Evolutionary conservation across 202 grass and related monocot species (phyloP).

Genomic region (Tripidium arundinaceum): DNA sequence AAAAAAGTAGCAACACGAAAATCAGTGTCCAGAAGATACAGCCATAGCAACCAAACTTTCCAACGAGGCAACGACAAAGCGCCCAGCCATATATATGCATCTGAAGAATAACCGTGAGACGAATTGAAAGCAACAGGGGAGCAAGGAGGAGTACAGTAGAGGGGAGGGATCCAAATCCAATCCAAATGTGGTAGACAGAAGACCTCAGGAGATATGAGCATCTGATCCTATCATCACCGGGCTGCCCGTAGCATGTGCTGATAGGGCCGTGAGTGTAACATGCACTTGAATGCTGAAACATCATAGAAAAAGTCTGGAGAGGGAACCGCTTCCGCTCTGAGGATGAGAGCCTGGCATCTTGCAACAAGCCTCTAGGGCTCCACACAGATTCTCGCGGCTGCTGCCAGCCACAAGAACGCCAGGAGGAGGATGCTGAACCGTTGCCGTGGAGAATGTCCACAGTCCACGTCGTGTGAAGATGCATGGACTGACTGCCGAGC

Average conservation of each 20-base stretch:
- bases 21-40: background rate
- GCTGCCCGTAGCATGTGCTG: constrained; percentile 28
- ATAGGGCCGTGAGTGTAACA: constrained; percentile 37
- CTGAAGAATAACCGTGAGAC: constrained; percentile 1
- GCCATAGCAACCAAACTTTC: background rate
- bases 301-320: constrained; percentile 19
- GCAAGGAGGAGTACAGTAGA: background rate
- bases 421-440: background rate
- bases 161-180: background rate
- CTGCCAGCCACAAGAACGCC: constrained; percentile 25
- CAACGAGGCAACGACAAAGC: background rate
- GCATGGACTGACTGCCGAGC: constrained; percentile 18
- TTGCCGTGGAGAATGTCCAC: background rate
- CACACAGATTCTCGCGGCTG: constrained; percentile 18
- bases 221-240: constrained; percentile 15
- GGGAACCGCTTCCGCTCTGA: background rate
- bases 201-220: constrained; percentile 21
- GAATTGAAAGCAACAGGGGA: constrained; percentile 16
- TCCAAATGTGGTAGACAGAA: background rate
- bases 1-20: background rate
- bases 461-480: background rate
- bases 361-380: background rate
- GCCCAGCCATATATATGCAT: no score
- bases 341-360: constrained; percentile 12
- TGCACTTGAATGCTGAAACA: constrained; percentile 29